phyloP scores from a whole-genome alignment of 1,139 yeast species.

The Suhomyces wounanorum region DNA sequence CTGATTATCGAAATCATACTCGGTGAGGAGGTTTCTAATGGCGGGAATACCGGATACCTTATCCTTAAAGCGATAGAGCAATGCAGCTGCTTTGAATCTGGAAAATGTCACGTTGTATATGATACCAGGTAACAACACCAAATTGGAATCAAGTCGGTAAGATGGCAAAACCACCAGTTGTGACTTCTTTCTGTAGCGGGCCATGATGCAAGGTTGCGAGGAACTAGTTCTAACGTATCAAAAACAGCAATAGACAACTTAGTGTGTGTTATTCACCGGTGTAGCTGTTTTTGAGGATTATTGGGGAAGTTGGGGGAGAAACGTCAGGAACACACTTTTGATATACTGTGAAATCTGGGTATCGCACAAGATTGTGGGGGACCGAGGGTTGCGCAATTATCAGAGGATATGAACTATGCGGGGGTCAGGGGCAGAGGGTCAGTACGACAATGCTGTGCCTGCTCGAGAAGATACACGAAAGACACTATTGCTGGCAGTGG shows the following conservation, averaged over 20 bases:
- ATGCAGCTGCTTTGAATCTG: constrained; percentile 49
- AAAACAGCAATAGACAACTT: background rate
- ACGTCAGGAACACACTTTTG: background rate
- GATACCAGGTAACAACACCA: constrained; percentile 62
- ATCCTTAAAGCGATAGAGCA: constrained; percentile 42
- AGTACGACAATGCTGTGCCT: background rate
- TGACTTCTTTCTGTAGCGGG: constrained; percentile 9
- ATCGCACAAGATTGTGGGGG: constrained; percentile 8
- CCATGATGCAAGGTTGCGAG: constrained; percentile 2
- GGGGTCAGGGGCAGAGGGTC: background rate
- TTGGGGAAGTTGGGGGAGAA: background rate
- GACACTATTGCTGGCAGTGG: too few species aligned
- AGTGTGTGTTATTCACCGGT: background rate
- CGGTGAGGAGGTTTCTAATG: constrained; percentile 34
- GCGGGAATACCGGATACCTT: constrained; percentile 33
- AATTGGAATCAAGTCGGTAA: constrained; percentile 44
- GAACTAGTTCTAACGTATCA: background rate
- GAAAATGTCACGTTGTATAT: constrained; percentile 57
- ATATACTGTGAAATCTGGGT: background rate
- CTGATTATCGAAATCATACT: constrained; percentile 34
- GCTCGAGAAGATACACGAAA: background rate
- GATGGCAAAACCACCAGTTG: constrained; percentile 38
- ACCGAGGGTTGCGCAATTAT: constrained; percentile 10
- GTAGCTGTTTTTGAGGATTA: background rate
- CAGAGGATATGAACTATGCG: constrained; percentile 4